Evolutionary conservation across 257 asterid species (phyloP).

Genomic region (Nicotiana noctiflora): DNA sequence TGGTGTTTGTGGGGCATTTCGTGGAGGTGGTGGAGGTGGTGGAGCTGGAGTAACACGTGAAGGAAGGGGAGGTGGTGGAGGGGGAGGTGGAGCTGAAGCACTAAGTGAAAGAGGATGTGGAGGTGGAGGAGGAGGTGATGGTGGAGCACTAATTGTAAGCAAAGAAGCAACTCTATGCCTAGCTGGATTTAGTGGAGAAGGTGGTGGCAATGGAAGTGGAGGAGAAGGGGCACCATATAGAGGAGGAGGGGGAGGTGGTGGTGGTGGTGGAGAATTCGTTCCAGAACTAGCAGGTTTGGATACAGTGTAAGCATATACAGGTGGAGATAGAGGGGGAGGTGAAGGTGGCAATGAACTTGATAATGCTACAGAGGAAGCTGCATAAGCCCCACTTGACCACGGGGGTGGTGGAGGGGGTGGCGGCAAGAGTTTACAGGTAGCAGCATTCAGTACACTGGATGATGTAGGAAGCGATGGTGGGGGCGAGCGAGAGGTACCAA

Average conservation of each 20-base stretch:
- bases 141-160: slow-evolving; percentile 19
- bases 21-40: slow-evolving; percentile 35
- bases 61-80: slow-evolving; percentile 19
- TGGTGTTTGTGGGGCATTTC: not conserved
- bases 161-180: not conserved
- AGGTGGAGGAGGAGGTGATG: slow-evolving; percentile 28
- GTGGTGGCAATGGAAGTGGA: not conserved
- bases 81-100: slow-evolving; percentile 7
- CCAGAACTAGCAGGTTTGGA: slow-evolving; percentile 1
- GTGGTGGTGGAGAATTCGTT: slow-evolving; percentile 17
- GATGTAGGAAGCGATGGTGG: slow-evolving; percentile 21
- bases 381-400: slow-evolving; percentile 26
- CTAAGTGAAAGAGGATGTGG: slow-evolving; percentile 17
- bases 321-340: not conserved
- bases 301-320: not conserved
- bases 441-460: slow-evolving; percentile 23
- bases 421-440: slow-evolving; percentile 16
- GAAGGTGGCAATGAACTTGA: slow-evolving; percentile 12
- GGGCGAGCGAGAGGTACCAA: slow-evolving; percentile 9
- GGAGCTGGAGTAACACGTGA: slow-evolving; percentile 10
- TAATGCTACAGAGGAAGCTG: slow-evolving; percentile 3
- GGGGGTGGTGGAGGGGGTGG: slow-evolving; percentile 26
- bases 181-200: slow-evolving; percentile 7
- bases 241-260: slow-evolving; percentile 7
- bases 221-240: slow-evolving; percentile 9